Evolutionary conservation across 768 basidiomycete species (phyloP).

Genomic region (Rhodocollybia butyracea): DNA sequence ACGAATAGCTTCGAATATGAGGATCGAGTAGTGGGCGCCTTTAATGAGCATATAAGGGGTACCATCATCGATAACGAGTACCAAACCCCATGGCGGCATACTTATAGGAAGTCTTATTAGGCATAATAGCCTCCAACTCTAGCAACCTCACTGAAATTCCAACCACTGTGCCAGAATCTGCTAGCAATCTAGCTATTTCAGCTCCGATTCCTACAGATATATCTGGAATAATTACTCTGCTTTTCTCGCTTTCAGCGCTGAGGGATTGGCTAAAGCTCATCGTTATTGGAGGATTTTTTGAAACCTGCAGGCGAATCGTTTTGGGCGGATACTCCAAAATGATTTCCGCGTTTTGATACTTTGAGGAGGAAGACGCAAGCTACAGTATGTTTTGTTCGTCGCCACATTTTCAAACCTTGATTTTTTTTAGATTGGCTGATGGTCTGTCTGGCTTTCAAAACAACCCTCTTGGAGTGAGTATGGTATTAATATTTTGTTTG

Average conservation of each 20-base stretch:
- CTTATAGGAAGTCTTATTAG: too few species aligned
- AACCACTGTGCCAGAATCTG: neutral
- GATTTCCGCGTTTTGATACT: slow-evolving; percentile 51
- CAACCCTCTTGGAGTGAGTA: slow-evolving; percentile 57
- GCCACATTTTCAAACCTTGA: slow-evolving; percentile 1
- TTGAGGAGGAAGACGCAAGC: slow-evolving; percentile 55
- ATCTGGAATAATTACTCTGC: slow-evolving; percentile 35
- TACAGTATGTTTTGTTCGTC: slow-evolving; percentile 41
- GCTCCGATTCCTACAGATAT: slow-evolving; percentile 9
- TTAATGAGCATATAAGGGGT: too few species aligned
- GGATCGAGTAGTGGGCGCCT: too few species aligned
- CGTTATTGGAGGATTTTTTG: slow-evolving; percentile 58
- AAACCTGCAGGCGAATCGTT: slow-evolving; percentile 49
- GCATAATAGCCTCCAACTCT: too few species aligned
- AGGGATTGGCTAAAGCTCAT: slow-evolving; percentile 65
- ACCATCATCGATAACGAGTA: too few species aligned
- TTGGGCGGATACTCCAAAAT: slow-evolving; percentile 39
- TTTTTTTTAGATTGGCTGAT: slow-evolving; percentile 59
- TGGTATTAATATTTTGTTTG: neutral
- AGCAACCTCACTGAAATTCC: too few species aligned
- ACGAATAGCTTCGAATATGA: too few species aligned
- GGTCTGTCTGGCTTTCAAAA: slow-evolving; percentile 62
- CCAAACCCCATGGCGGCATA: too few species aligned
- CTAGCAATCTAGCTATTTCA: neutral
- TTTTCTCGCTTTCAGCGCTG: slow-evolving; percentile 53